phyloP scores from a whole-genome alignment of 441 rosid genomes.

The Bocquillonia castaneifolia region DNA sequence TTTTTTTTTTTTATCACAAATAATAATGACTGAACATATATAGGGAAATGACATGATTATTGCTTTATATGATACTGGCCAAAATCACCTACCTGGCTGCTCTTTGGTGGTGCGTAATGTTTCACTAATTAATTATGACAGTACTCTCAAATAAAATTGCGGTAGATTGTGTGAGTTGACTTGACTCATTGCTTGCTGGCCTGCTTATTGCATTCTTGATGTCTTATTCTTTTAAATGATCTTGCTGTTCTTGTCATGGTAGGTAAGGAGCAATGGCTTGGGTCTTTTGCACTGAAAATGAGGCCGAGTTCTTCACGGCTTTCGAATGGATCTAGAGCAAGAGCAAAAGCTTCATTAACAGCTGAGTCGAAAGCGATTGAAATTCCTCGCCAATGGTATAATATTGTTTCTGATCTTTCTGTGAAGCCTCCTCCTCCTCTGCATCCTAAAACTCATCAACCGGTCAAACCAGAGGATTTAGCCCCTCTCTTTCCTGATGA shows the following conservation, averaged over 20 bases:
- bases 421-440: slow-evolving; percentile 80
- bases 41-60: too few species aligned
- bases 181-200: neutral
- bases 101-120: too few species aligned
- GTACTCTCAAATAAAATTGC: too few species aligned
- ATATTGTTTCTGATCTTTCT: slow-evolving; percentile 67
- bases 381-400: slow-evolving; percentile 81
- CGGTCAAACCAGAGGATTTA: slow-evolving; percentile 69
- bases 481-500: slow-evolving; percentile 74
- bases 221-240: neutral
- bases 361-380: slow-evolving; percentile 29
- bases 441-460: slow-evolving; percentile 70
- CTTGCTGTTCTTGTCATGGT: neutral
- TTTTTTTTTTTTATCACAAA: too few species aligned
- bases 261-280: slow-evolving; percentile 27
- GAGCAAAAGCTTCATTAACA: slow-evolving; percentile 26
- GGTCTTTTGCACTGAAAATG: slow-evolving; percentile 20
- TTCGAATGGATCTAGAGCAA: slow-evolving; percentile 28
- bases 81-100: too few species aligned
- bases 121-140: too few species aligned
- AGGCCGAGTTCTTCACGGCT: slow-evolving; percentile 17
- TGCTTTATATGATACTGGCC: too few species aligned
- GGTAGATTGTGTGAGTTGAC: too few species aligned
- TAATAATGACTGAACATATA: too few species aligned
- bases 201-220: neutral